Evolutionary conservation across 164 flowering plant species (phyloP).

Genomic region (Dillenia suffruticosa): DNA sequence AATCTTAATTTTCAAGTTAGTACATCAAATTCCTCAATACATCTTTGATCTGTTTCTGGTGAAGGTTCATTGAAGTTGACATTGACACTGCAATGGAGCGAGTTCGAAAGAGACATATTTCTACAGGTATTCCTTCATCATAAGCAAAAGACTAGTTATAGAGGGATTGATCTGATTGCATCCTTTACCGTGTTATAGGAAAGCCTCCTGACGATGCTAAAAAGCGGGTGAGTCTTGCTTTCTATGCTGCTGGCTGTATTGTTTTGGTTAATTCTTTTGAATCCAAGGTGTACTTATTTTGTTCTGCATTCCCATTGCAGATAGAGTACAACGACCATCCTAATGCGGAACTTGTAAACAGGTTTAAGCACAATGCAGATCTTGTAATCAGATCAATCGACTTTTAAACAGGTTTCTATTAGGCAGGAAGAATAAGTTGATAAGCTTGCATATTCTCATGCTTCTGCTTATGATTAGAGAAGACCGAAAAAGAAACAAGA

Average conservation of each 20-base stretch:
- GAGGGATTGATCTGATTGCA: background rate
- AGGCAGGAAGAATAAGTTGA: too few species aligned
- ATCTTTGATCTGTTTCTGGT: background rate
- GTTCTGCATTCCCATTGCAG: conserved; percentile 29
- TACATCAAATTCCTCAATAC: too few species aligned
- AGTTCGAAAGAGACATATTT: conserved; percentile 68
- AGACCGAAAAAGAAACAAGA: too few species aligned
- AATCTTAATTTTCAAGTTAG: too few species aligned
- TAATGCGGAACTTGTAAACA: conserved; percentile 79
- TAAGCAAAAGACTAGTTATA: too few species aligned
- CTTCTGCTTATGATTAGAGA: too few species aligned
- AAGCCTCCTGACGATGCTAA: conserved; percentile 76
- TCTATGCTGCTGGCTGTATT: background rate
- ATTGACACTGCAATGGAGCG: conserved; percentile 73
- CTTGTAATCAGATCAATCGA: conserved; percentile 69
- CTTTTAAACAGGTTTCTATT: conserved; percentile 7
- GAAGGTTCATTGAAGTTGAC: conserved; percentile 86
- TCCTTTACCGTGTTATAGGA: conserved; percentile 31
- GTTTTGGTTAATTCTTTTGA: background rate
- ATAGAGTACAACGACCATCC: conserved; percentile 84
- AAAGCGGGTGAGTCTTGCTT: conserved; percentile 65
- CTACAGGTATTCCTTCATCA: conserved; percentile 38
- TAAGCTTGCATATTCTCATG: too few species aligned
- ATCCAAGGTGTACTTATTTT: background rate
- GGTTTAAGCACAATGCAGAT: conserved; percentile 78